Evolutionary conservation across 1,284 basidiomycete species (phyloP).

Genomic region (Boletus semigastroideus): DNA sequence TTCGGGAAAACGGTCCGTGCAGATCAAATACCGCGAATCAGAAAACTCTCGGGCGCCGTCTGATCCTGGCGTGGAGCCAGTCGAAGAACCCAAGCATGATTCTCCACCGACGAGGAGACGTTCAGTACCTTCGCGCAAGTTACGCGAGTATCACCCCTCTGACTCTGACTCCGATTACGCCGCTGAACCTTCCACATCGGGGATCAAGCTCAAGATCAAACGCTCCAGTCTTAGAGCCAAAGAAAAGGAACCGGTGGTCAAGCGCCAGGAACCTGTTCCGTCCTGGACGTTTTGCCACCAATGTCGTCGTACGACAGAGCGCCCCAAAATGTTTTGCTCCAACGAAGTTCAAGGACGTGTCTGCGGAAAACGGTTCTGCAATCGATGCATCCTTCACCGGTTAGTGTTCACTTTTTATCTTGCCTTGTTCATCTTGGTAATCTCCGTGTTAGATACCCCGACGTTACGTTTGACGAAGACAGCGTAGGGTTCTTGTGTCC

Average conservation of each 20-base stretch:
- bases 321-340: conserved; percentile 34
- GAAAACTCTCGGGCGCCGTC: conserved; percentile 1
- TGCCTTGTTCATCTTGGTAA: not conserved
- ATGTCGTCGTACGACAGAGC: conserved; percentile 18
- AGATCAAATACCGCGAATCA: conserved; percentile 31
- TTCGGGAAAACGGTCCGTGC: conserved; percentile 28
- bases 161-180: conserved; percentile 16
- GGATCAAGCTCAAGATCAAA: conserved; percentile 8
- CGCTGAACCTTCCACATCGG: conserved; percentile 13
- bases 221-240: not conserved
- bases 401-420: conserved; percentile 15
- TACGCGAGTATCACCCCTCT: conserved; percentile 6
- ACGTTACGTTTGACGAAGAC: conserved; percentile 28
- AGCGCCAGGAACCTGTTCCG: not conserved
- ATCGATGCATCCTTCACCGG: conserved; percentile 29
- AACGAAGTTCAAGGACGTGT: conserved; percentile 13
- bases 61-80: not conserved
- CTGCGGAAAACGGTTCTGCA: conserved; percentile 32
- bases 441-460: conserved; percentile 26
- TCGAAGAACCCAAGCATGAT: not conserved
- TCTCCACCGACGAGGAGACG: conserved; percentile 4
- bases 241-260: not conserved
- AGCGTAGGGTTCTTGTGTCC: conserved; percentile 31
- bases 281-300: conserved; percentile 27
- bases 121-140: conserved; percentile 19